These are phyloP conservation scores for Coemansia sp. DNA, from an alignment of 192 early-diverging fungal genomes.

Conservation along the genomic window DNA sequence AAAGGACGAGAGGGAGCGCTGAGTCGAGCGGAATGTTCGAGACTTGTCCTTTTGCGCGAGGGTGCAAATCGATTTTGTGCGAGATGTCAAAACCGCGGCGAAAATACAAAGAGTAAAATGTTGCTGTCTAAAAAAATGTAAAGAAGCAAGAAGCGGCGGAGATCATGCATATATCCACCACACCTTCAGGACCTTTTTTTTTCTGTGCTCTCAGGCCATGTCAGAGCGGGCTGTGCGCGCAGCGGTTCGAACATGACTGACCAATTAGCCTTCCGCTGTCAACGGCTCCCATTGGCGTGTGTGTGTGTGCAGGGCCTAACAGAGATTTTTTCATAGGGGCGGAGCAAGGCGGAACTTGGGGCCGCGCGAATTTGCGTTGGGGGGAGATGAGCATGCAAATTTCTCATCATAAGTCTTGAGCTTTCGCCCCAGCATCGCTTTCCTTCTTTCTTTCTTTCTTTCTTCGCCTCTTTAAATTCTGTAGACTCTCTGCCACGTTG, in stretches of 20 bases:
- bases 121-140: not conserved
- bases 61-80: not conserved
- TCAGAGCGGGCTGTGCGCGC: not conserved
- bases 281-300: not conserved
- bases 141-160: not conserved
- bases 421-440: not conserved
- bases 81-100: not conserved
- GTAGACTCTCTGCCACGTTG: not conserved
- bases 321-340: not conserved
- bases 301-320: not conserved
- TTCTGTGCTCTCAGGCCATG: not conserved
- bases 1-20: constrained; percentile 35
- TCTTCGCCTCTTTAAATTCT: constrained; percentile 5
- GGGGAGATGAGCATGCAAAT: not conserved
- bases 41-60: constrained; percentile 8
- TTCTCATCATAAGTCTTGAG: not conserved
- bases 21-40: constrained; percentile 41
- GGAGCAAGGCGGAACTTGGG: constrained; percentile 2
- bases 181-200: not conserved
- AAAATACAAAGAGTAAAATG: not conserved
- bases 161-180: not conserved
- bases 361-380: constrained; percentile 6
- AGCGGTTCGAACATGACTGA: not conserved
- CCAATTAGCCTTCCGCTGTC: not conserved
- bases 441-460: constrained; percentile 1